Evolutionary conservation across 139 green algal species (phyloP).

Genomic region (Pleodorina starrii): DNA sequence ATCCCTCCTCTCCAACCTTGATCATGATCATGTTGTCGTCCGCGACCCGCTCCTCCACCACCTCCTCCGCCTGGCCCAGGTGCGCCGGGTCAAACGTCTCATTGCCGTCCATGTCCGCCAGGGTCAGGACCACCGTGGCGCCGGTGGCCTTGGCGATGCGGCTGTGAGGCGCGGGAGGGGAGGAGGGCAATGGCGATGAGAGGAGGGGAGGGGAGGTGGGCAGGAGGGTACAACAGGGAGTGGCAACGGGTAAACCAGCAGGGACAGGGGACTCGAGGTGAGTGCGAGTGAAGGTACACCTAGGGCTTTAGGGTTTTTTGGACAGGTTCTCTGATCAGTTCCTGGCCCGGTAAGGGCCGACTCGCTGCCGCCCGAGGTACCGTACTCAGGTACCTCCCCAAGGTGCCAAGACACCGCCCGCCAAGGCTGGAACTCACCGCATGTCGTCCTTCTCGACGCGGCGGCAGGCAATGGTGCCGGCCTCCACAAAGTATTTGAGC

Average conservation of each 20-base stretch:
- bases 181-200: background rate
- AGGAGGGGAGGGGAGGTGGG: background rate
- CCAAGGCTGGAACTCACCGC: constrained; percentile 76
- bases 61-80: constrained; percentile 80
- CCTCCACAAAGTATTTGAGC: constrained; percentile 99
- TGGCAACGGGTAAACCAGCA: too few relatives aligned
- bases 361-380: too few relatives aligned
- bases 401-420: too few relatives aligned
- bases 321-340: too few relatives aligned
- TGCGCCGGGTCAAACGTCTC: constrained; percentile 93
- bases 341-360: too few relatives aligned
- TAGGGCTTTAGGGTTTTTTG: too few relatives aligned
- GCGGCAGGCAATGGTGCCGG: constrained; percentile 90
- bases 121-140: constrained; percentile 86
- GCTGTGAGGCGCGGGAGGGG: constrained; percentile 53
- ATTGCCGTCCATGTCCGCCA: constrained; percentile 98
- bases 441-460: constrained; percentile 97
- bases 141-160: constrained; percentile 95
- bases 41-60: constrained; percentile 79
- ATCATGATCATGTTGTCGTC: constrained; percentile 86
- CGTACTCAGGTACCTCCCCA: too few relatives aligned
- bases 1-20: constrained; percentile 46
- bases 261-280: too few relatives aligned
- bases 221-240: background rate
- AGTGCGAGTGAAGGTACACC: too few relatives aligned